A percentile compares a stretch with the other conserved stretches of the same genome.
phyloP scores from a whole-genome alignment of 352 stramenopile genomes.

The Phytopythium boreale region DNA sequence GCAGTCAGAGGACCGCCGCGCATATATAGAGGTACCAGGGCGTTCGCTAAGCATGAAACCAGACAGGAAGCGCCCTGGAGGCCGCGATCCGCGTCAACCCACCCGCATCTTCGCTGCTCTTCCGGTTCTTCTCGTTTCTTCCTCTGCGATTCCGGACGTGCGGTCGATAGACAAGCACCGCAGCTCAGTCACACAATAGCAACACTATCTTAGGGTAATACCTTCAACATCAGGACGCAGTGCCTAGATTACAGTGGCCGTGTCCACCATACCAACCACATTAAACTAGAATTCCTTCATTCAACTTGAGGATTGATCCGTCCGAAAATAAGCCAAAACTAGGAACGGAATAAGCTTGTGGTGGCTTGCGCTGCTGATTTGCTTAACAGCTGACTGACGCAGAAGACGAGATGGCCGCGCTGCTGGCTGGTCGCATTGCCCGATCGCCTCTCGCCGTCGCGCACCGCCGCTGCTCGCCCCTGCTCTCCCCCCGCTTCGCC shows the following conservation, averaged over 20 bases:
- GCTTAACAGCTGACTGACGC: not conserved
- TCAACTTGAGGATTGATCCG: not conserved
- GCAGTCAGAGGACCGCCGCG: not conserved
- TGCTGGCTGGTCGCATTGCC: not conserved
- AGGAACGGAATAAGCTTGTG: not conserved
- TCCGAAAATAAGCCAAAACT: not conserved
- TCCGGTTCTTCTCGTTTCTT: not conserved
- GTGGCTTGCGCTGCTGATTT: not conserved
- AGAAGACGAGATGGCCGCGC: too few species aligned
- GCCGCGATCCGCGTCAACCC: not conserved
- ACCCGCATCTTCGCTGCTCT: conserved; percentile 2
- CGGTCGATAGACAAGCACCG: conserved; percentile 1
- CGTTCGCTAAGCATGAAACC: not conserved
- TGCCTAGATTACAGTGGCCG: not conserved
- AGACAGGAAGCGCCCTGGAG: not conserved
- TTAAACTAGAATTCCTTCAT: not conserved
- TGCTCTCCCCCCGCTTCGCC: conserved; percentile 12
- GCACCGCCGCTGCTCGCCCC: conserved; percentile 10
- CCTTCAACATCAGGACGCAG: conserved; percentile 5
- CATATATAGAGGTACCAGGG: not conserved
- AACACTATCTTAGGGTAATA: not conserved
- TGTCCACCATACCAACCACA: not conserved
- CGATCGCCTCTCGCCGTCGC: not conserved
- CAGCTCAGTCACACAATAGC: not conserved
- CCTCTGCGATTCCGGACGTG: not conserved